Base-by-base conservation (phyloP, 176 grass and related monocot species). In the Carex littledalei region DNA sequence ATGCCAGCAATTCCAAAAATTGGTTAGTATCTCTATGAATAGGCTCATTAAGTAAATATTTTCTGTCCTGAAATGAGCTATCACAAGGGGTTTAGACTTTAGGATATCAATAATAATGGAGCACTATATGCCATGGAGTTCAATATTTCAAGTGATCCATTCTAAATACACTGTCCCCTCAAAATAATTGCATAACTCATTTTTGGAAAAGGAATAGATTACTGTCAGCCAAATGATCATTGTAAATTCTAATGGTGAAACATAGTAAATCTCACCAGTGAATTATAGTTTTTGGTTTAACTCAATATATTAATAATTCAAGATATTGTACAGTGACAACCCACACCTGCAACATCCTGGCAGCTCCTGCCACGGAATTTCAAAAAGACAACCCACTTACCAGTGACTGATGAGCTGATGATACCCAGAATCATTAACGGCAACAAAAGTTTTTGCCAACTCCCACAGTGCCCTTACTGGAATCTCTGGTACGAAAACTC, bases 361-460 rank as follows among this genome's bases (percentile, higher is more conserved):
- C 29, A 29, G 29, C 1, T 29, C 29, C 29, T 29, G 29, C 29
- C 29, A 29, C 29, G 29, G 29, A 29, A 29, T 29, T 29, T 29
- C 29, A 29, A 29, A 29, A 29, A 2, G 3, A 31, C 10, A 16
- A 49, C 2, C 49, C 9, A 86, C 88, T 87, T 79, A 97, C 94
- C 95, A 99, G 84, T 99, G 96, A 78, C 96, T 99, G 12, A 99
- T 94, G 18, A 99, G 91, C 83, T 99, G 96, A 87, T 99, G 96
- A 83, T 99, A 89, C 54, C 96, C 96, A 6, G 96, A 99, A 79
- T 99, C 96, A 17, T 99, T 94, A 55, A 94, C 96, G 0, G 87
- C 91, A 47, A 95, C 96, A 20, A 95, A 94, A 31, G 96, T 85
- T 84, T 95, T 99, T 5, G 96, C 93, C 3, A 99, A 89, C 53